These are phyloP conservation scores for Leccinum griseonigrum DNA, from an alignment of 1,284 basidiomycete species.

Conservation along the genomic window DNA sequence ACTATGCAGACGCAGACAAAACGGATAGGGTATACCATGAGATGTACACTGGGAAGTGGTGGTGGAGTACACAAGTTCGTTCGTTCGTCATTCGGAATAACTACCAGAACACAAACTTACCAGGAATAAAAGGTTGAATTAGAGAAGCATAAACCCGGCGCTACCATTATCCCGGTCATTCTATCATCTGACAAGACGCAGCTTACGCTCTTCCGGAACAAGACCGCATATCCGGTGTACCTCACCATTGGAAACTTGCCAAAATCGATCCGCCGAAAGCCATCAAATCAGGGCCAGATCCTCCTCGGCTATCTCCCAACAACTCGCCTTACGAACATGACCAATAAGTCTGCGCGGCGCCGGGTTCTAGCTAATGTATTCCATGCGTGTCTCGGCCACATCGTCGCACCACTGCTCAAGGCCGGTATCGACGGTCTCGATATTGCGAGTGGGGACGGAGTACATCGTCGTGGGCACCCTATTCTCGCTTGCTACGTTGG, in stretches of 20 bases:
- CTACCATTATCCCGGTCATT: not conserved
- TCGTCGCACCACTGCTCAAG: not conserved
- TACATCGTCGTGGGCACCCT: not conserved
- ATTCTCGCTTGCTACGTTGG: not conserved
- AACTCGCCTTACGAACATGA: not conserved
- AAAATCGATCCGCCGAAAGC: not conserved
- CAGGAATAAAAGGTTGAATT: not conserved
- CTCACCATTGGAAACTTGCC: not conserved
- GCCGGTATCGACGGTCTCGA: not conserved
- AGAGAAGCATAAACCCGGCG: not conserved
- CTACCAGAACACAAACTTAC: too few relatives aligned
- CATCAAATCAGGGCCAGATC: not conserved
- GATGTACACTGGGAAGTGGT: not conserved
- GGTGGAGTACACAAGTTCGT: not conserved
- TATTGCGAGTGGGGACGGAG: not conserved
- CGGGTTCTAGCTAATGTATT: not conserved
- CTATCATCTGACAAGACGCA: not conserved
- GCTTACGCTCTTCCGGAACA: not conserved
- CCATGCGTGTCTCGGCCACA: not conserved
- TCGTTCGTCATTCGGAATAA: too few relatives aligned
- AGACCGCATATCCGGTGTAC: not conserved
- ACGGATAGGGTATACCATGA: not conserved
- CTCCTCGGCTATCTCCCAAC: not conserved
- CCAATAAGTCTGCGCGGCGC: not conserved
- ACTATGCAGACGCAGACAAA: not conserved